Conservation (phyloP, 2,329 filamentous ascomycete species). For the Arthroderma sp. region DNA sequence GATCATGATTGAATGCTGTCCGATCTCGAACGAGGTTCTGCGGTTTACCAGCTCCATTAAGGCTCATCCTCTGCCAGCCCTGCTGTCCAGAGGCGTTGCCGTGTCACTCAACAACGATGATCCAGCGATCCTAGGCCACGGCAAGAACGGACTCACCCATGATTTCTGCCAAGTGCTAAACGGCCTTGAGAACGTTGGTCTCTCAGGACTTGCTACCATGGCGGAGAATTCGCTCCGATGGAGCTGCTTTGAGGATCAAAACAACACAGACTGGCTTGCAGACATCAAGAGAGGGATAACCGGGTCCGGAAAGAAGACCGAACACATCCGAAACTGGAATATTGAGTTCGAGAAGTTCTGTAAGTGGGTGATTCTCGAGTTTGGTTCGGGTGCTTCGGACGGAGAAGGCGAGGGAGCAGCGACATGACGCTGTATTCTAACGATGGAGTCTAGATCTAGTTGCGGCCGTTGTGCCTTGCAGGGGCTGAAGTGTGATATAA, state of each 20-base stretch:
- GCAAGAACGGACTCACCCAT: constrained; percentile 68
- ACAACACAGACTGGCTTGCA: constrained; percentile 54
- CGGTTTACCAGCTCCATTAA: constrained; percentile 65
- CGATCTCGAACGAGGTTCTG: constrained; percentile 80
- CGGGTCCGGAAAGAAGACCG: constrained; percentile 58
- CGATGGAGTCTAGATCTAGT: neutral
- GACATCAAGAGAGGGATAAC: constrained; percentile 63
- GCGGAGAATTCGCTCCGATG: constrained; percentile 88
- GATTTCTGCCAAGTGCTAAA: constrained; percentile 95
- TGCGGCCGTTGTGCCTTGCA: no score
- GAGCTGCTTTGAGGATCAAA: constrained; percentile 77
- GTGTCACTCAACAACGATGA: constrained; percentile 84
- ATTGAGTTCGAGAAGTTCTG: constrained; percentile 82
- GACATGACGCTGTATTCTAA: neutral
- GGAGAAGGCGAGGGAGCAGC: neutral
- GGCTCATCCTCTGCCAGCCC: constrained; percentile 59
- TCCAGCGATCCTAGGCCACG: constrained; percentile 75
- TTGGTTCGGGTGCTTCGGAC: constrained; percentile 28
- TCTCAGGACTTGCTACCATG: constrained; percentile 72
- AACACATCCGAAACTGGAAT: constrained; percentile 65
- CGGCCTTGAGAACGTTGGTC: constrained; percentile 79
- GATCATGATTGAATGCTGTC: constrained; percentile 81
- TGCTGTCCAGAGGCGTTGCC: constrained; percentile 12
- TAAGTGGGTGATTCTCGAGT: constrained; percentile 76
- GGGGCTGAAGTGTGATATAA: no score